Base-by-base conservation (phyloP, 768 basidiomycete genomes). In the Tubosaeta sp. region DNA sequence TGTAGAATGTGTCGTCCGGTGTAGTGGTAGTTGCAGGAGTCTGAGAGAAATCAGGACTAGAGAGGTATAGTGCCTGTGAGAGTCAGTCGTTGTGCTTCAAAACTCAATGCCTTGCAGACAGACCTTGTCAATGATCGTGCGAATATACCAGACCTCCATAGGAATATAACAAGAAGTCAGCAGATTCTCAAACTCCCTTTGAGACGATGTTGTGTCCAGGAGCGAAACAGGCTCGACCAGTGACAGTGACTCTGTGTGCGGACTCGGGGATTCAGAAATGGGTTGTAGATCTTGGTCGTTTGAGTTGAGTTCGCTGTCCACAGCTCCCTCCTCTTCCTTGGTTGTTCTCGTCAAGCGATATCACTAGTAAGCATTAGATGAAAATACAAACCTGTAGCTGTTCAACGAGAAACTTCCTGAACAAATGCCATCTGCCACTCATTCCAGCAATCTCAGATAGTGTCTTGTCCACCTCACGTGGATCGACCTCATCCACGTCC, bases 1-100 rank as follows among this genome's bases (percentile, higher is more conserved):
- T 86, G 70, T 96, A 99, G 71, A 98, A 99, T 2, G 87, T 88
- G 59, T 98, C 96, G 66, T 99, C 96, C 0, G 91, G 90, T 0
- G 82, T 83, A 0, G 90, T 92, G 0, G 87, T 89, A 2, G 76
- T 80, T 11, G 78, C 73, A 45, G 79, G 90, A 35, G 60, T 71
- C 50, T 86, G 79, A 2, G 84, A 77, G 7, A 76, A 63, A 62
- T 97, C 93, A 3, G 82, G 76, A 13, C 74, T 82, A 22, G 95
- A 90, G 38, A 96, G 74, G 22, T 85, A 83, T 61, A 95, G 93
- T 2, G 95, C 95, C 94, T 97, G 58, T 11, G 29, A 43, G 27
- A 14, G 46, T 46, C 24, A 34, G 39, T 51, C 46, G n/a, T 19
- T 40, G 18, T 24, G n/a, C 22, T 32, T 48, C 5, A 30, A 18